Evolutionary conservation across 768 basidiomycete species (phyloP), one percentile per base, ranked within the genome.

Genomic region (Termitomyces eurrhizus): DNA sequence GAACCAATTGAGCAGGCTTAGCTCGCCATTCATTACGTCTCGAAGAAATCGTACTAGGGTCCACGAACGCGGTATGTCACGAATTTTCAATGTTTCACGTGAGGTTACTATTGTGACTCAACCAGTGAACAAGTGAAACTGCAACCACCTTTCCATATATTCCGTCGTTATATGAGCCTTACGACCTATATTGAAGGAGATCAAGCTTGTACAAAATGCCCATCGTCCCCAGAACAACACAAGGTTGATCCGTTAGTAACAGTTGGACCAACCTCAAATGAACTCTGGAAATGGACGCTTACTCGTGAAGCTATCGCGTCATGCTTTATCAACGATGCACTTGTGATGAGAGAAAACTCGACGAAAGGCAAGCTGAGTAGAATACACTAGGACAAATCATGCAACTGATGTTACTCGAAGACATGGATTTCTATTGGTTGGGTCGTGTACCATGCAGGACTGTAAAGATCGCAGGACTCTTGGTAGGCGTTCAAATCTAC

Each of bases 401-500:
- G 33, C 26, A 32, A 61, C 46, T 57, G 37, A 64, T 56, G 35
- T n/a, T 56, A 33, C 45, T 48, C 56, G 37, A 63, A 86, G 87
- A 75, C 11, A 64, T 69, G 39, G 87, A 90, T 58, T 89, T 85
- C 64, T 91, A 80, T 69, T 87, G 88, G 87, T 73, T 93, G 14
- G 88, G 88, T 11, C 73, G 84, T 18, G 77, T 88, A 1, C 91
- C 91, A 4, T 92, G 89, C 70, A 77, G 90, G 14, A 83, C 72
- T 2, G 85, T 89, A 18, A 70, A 75, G 41, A 67, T 91, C 3
- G 78, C 87, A 18, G 91, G 86, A 1, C 69, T 90, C 55, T 72
- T 92, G 4, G 85, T 92, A 1, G 89, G 84, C 2, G 70, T 89
- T 7, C 78, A 82, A 50, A 71, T 76, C 0, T 86, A 83, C 60